These are phyloP conservation scores for Solanum neorickii DNA, from an alignment of 257 asterid genomes.

Conservation along the genomic window DNA sequence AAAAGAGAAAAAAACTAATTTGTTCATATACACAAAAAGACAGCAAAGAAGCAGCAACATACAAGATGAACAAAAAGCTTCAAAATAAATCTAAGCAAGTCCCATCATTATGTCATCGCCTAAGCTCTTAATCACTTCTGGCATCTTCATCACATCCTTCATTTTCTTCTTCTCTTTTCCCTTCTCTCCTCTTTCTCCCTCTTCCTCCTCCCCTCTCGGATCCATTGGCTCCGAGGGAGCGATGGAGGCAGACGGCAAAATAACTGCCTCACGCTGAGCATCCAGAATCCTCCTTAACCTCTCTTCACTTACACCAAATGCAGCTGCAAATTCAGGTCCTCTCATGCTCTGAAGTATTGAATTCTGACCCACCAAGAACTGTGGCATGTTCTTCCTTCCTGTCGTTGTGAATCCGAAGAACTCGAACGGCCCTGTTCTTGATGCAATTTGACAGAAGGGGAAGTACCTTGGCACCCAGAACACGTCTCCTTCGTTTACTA, in stretches of 20 bases:
- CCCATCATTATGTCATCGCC: constrained; percentile 28
- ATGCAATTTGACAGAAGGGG: constrained; percentile 90
- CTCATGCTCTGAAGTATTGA: constrained; percentile 41
- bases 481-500: constrained; percentile 58
- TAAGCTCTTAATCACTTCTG: constrained; percentile 15
- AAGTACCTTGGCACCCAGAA: constrained; percentile 73
- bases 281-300: constrained; percentile 23
- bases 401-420: constrained; percentile 87
- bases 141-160: neutral
- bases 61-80: neutral
- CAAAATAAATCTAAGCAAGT: constrained; percentile 7
- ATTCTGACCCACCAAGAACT: constrained; percentile 56
- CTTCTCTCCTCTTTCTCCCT: neutral
- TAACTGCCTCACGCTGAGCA: constrained; percentile 41
- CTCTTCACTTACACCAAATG: constrained; percentile 50
- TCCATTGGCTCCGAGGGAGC: constrained; percentile 24
- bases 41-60: neutral
- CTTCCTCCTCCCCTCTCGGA: neutral
- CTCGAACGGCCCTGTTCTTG: constrained; percentile 62
- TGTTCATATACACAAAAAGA: neutral
- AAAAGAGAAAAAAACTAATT: neutral
- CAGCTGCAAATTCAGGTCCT: constrained; percentile 67
- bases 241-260: constrained; percentile 38
- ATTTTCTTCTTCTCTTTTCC: neutral
- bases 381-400: constrained; percentile 57